Conservation (phyloP, 1,139 yeast genomes). For the Maudiozyma humilis region DNA sequence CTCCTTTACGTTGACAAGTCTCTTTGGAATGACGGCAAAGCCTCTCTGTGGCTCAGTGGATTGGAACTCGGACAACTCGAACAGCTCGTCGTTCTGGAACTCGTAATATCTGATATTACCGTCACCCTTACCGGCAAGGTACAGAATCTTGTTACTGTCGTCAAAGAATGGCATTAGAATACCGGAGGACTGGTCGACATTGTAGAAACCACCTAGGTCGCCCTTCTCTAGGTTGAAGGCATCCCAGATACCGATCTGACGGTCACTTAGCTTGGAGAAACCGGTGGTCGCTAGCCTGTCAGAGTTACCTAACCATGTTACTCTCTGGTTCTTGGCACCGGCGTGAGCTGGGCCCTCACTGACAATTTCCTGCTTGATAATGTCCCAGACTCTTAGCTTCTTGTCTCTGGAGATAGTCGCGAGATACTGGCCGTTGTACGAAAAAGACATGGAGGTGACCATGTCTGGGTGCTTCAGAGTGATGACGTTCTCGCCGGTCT, state of each 20-base stretch:
- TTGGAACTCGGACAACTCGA: conserved; percentile 74
- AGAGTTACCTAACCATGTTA: conserved; percentile 80
- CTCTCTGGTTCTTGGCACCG: conserved; percentile 86
- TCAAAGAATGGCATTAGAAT: conserved; percentile 87
- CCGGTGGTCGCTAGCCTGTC: conserved; percentile 93
- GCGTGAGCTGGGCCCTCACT: conserved; percentile 85
- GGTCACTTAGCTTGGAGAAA: conserved; percentile 82
- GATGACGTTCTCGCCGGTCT: conserved; percentile 58
- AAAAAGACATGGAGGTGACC: conserved; percentile 84
- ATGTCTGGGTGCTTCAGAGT: conserved; percentile 82
- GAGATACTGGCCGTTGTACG: conserved; percentile 74
- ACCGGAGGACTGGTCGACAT: conserved; percentile 86
- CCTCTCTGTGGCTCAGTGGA: conserved; percentile 96
- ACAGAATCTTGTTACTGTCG: conserved; percentile 67
- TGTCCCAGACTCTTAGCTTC: conserved; percentile 84
- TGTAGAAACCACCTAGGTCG: conserved; percentile 79
- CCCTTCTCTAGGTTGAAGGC: conserved; percentile 64
- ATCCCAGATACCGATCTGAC: conserved; percentile 94
- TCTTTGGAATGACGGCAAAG: conserved; percentile 80
- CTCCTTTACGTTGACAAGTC: conserved; percentile 65
- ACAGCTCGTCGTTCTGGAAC: conserved; percentile 71
- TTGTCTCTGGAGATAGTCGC: conserved; percentile 94
- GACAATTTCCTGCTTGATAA: conserved; percentile 61
- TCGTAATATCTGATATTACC: conserved; percentile 94
- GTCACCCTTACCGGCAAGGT: conserved; percentile 95